Conservation (phyloP, 306 rosid genomes). For the Acacia acuminata region DNA sequence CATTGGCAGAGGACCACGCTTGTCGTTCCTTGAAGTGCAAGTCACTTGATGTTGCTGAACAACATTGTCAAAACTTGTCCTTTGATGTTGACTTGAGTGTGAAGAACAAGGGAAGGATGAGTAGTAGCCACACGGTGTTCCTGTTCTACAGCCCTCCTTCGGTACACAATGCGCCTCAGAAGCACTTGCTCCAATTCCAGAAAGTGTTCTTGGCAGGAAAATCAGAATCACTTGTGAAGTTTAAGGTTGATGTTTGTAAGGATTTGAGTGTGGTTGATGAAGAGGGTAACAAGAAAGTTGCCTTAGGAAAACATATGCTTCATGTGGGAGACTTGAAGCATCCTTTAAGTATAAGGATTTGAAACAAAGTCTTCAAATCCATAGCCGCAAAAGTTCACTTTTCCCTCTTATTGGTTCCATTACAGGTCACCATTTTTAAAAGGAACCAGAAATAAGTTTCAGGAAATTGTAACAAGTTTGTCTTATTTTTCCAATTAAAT, state of each 20-base stretch:
- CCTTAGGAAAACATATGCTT: slow-evolving; percentile 73
- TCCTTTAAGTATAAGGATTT: slow-evolving; percentile 69
- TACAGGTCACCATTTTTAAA: slow-evolving; percentile 10
- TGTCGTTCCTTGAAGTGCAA: slow-evolving; percentile 74
- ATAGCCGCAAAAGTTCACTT: slow-evolving; percentile 19
- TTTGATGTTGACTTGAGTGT: slow-evolving; percentile 69
- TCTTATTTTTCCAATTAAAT: slow-evolving; percentile 31
- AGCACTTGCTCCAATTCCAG: slow-evolving; percentile 78
- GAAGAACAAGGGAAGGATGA: slow-evolving; percentile 60
- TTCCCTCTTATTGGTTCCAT: slow-evolving; percentile 32
- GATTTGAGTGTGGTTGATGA: slow-evolving; percentile 91
- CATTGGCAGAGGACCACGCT: slow-evolving; percentile 60
- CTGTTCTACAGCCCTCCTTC: slow-evolving; percentile 73
- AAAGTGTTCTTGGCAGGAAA: slow-evolving; percentile 60
- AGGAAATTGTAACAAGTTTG: slow-evolving; percentile 41
- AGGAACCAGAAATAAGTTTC: slow-evolving; percentile 35
- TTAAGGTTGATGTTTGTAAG: slow-evolving; percentile 82
- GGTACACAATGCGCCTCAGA: slow-evolving; percentile 75
- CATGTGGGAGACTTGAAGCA: slow-evolving; percentile 87
- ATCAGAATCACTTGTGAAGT: slow-evolving; percentile 56
- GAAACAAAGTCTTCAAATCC: slow-evolving; percentile 50
- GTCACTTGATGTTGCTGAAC: slow-evolving; percentile 62
- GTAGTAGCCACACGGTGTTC: slow-evolving; percentile 72
- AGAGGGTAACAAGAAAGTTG: slow-evolving; percentile 71
- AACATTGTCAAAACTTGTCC: slow-evolving; percentile 60